These are phyloP conservation scores for Penicillium sp. DNA, from an alignment of 2,329 filamentous ascomycete species.

Conservation along the genomic window DNA sequence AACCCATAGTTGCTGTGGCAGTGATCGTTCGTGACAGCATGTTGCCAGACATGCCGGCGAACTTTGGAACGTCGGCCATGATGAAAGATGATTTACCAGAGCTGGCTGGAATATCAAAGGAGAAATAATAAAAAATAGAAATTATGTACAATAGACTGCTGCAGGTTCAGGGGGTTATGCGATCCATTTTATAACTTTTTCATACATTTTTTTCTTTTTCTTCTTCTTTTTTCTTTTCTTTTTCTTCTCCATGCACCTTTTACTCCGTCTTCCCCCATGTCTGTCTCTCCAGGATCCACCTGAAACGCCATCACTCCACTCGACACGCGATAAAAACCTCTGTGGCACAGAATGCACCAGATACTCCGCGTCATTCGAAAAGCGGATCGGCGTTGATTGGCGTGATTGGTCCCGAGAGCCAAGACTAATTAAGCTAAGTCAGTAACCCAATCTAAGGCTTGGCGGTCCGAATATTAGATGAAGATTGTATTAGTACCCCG, in stretches of 20 bases:
- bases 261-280: not conserved
- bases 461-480: not conserved
- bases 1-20: conserved; percentile 63
- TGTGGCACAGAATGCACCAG: not conserved
- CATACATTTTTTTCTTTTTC: not conserved
- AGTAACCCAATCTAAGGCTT: not conserved
- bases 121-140: not conserved
- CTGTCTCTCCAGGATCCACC: not conserved
- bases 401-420: not conserved
- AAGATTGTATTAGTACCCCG: not conserved
- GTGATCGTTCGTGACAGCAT: conserved; percentile 58
- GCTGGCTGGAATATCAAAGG: not conserved
- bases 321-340: not conserved
- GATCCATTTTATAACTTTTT: not conserved
- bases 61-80: not conserved
- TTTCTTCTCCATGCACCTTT: not conserved
- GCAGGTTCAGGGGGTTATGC: not conserved
- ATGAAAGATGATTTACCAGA: not conserved
- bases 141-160: not conserved
- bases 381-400: not conserved
- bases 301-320: not conserved
- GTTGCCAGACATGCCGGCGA: conserved; percentile 60
- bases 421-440: not conserved
- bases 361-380: not conserved
- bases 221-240: not conserved